These are phyloP conservation scores for Penicillium sp. DNA, from an alignment of 2,329 filamentous ascomycete genomes.

Conservation along the genomic window DNA sequence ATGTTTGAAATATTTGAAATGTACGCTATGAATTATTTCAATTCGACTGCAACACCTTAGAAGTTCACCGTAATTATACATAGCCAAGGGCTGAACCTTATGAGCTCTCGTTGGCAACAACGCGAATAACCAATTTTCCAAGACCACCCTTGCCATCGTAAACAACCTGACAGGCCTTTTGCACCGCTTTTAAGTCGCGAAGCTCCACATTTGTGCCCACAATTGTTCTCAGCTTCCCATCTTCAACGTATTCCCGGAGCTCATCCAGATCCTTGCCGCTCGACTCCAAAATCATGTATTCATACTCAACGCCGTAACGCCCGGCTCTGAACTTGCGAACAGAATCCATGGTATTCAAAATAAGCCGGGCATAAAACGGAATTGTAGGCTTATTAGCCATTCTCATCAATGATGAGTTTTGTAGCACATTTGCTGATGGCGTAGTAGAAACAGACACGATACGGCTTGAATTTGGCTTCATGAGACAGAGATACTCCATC, in stretches of 20 bases:
- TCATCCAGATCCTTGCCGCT: constrained; percentile 46
- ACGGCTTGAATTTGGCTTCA: constrained; percentile 38
- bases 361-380: constrained; percentile 20
- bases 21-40: not conserved
- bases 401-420: constrained; percentile 30
- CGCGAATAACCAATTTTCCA: constrained; percentile 46
- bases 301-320: constrained; percentile 48
- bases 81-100: not conserved
- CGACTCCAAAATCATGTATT: constrained; percentile 48
- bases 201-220: constrained; percentile 45
- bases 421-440: constrained; percentile 40
- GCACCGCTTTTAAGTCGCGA: constrained; percentile 47
- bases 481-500: constrained; percentile 46
- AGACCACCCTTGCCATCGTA: constrained; percentile 46
- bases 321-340: constrained; percentile 45
- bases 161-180: constrained; percentile 44
- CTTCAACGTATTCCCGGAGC: constrained; percentile 43
- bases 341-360: constrained; percentile 35
- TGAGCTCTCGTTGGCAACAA: constrained; percentile 15
- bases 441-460: constrained; percentile 38
- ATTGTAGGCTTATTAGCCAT: constrained; percentile 26
- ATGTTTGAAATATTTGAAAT: not conserved
- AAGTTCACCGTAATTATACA: not conserved
- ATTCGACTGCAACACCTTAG: not conserved
- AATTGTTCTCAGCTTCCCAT: constrained; percentile 47